Evolutionary conservation across 805 yeast genomes (phyloP).

Genomic region (Zygotorulaspora chibaensis): DNA sequence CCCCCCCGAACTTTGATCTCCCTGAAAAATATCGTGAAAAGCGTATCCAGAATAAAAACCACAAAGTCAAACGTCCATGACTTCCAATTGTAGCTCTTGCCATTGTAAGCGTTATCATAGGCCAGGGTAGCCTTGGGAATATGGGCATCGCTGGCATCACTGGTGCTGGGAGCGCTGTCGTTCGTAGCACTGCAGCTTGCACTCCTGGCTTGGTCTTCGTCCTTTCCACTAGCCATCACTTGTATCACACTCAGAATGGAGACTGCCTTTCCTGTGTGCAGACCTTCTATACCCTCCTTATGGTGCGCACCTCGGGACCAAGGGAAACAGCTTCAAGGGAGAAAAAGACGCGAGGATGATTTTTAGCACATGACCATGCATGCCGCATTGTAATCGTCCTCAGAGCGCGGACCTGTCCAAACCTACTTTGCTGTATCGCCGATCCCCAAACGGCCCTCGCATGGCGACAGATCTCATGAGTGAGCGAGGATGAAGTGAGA

Average conservation of each 20-base stretch:
- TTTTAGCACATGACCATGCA: no score
- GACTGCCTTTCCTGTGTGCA: no score
- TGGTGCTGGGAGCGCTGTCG: neutral
- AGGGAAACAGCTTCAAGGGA: no score
- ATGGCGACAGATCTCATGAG: no score
- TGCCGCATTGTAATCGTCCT: no score
- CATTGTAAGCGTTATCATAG: slow-evolving; percentile 28
- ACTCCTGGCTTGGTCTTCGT: neutral
- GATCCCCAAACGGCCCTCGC: no score
- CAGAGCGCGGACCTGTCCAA: no score
- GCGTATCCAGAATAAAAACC: slow-evolving; percentile 26
- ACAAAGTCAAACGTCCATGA: slow-evolving; percentile 32
- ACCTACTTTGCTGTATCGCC: no score
- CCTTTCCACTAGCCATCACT: neutral
- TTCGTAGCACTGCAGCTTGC: neutral
- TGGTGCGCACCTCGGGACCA: no score
- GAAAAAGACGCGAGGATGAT: no score
- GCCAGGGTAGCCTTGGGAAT: slow-evolving; percentile 19
- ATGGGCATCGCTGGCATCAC: slow-evolving; percentile 18
- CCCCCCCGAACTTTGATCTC: slow-evolving; percentile 70
- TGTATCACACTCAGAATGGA: neutral
- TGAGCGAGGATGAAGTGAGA: no score
- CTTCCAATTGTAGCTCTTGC: slow-evolving; percentile 20
- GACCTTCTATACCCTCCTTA: no score
- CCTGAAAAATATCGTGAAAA: slow-evolving; percentile 52